phyloP scores from a whole-genome alignment of 129 eudicot genomes.

The Calendula officinalis region DNA sequence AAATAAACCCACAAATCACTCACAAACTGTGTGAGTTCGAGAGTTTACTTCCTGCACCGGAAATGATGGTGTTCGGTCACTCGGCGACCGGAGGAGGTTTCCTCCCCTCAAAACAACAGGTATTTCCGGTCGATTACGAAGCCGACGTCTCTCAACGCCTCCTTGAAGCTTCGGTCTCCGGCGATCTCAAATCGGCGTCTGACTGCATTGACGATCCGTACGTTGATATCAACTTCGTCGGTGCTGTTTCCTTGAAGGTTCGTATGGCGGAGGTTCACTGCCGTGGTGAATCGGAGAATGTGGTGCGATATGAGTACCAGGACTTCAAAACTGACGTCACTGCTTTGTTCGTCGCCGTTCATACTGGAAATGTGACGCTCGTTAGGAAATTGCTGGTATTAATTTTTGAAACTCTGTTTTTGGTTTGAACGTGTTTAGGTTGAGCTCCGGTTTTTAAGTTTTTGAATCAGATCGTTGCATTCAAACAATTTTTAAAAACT shows the following conservation, averaged over 20 bases:
- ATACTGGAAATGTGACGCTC: constrained; percentile 56
- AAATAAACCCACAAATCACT: constrained; percentile 7
- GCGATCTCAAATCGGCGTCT: constrained; percentile 48
- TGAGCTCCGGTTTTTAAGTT: constrained; percentile 1
- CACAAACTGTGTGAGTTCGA: not conserved
- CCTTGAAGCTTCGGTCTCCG: constrained; percentile 47
- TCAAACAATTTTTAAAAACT: constrained; percentile 8
- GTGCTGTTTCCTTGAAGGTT: constrained; percentile 59
- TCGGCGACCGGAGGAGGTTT: constrained; percentile 51
- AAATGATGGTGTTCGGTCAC: constrained; percentile 74
- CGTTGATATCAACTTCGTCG: constrained; percentile 78
- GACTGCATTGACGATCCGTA: constrained; percentile 69
- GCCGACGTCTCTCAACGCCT: constrained; percentile 78
- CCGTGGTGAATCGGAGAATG: constrained; percentile 48
- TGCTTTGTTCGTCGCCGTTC: constrained; percentile 75
- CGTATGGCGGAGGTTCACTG: constrained; percentile 50
- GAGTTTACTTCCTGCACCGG: constrained; percentile 17
- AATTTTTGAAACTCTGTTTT: constrained; percentile 9
- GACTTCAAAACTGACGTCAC: constrained; percentile 76
- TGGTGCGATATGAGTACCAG: constrained; percentile 46
- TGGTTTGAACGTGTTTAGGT: too few relatives aligned
- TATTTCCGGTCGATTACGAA: constrained; percentile 79
- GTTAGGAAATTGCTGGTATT: constrained; percentile 74
- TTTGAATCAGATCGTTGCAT: constrained; percentile 22
- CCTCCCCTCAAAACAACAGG: constrained; percentile 54